Conservation (phyloP, 495 filamentous ascomycete species). For the Penicillium atrosanguineum region DNA sequence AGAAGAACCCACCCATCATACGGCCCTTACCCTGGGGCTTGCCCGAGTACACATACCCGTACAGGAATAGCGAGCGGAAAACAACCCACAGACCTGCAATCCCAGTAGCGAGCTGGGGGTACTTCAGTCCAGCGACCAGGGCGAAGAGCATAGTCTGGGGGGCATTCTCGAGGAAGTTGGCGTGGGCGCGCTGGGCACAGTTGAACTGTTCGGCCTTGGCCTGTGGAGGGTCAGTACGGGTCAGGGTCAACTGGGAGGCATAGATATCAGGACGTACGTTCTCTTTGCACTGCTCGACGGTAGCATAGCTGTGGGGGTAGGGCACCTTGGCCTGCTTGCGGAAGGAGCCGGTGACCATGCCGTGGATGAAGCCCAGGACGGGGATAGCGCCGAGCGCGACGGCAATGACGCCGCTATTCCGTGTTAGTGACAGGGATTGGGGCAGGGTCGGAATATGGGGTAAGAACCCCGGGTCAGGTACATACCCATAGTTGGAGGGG, state of each 20-base stretch:
- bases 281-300: constrained; percentile 49
- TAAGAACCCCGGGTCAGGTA: neutral
- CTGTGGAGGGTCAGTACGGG: constrained; percentile 15
- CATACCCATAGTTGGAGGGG: constrained; percentile 52
- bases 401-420: constrained; percentile 54
- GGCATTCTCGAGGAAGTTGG: constrained; percentile 68
- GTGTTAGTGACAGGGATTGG: constrained; percentile 3
- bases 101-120: constrained; percentile 51
- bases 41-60: constrained; percentile 56
- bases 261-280: constrained; percentile 35
- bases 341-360: constrained; percentile 33
- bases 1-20: constrained; percentile 34
- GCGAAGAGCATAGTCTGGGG: constrained; percentile 54
- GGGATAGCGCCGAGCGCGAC: constrained; percentile 53
- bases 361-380: constrained; percentile 60
- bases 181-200: constrained; percentile 71
- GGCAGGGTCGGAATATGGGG: neutral
- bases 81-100: constrained; percentile 58
- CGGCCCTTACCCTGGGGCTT: constrained; percentile 50
- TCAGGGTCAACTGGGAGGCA: neutral
- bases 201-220: constrained; percentile 53
- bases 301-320: constrained; percentile 66
- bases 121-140: constrained; percentile 56
- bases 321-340: constrained; percentile 56
- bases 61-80: constrained; percentile 51